phyloP scores from a whole-genome alignment of 306 rosid genomes.

The Fragaria ananassa region DNA sequence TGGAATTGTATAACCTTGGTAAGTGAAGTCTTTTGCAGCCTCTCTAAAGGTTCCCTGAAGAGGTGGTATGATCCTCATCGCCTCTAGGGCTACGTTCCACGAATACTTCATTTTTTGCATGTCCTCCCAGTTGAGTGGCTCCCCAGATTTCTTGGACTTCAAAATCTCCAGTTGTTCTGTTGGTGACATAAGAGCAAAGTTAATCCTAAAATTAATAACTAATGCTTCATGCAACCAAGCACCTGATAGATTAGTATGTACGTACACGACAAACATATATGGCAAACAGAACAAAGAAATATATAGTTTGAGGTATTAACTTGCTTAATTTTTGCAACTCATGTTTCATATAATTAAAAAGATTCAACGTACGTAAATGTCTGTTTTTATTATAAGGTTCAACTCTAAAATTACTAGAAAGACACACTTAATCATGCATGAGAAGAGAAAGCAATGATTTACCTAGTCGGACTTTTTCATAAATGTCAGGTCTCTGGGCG shows the following conservation, averaged over 20 bases:
- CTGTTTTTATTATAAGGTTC: background rate
- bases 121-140: slow-evolving; percentile 49
- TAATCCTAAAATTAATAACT: background rate
- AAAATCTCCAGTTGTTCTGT: slow-evolving; percentile 46
- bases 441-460: too few species aligned
- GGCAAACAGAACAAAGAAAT: too few species aligned
- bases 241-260: too few species aligned
- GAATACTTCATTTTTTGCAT: slow-evolving; percentile 55
- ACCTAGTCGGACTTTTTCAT: slow-evolving; percentile 18
- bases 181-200: background rate
- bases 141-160: slow-evolving; percentile 36
- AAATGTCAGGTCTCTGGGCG: slow-evolving; percentile 34
- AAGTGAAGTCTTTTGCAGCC: slow-evolving; percentile 38
- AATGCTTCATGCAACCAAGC: too few species aligned
- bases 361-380: too few species aligned
- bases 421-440: background rate
- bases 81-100: slow-evolving; percentile 55
- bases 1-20: slow-evolving; percentile 47
- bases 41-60: slow-evolving; percentile 50
- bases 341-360: background rate
- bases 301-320: too few species aligned
- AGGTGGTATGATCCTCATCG: slow-evolving; percentile 41
- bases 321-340: too few species aligned
- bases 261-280: too few species aligned
- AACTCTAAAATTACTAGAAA: too few species aligned